Conservation (phyloP, 108 stramenopile genomes). For the Skeletonema menzelii region DNA sequence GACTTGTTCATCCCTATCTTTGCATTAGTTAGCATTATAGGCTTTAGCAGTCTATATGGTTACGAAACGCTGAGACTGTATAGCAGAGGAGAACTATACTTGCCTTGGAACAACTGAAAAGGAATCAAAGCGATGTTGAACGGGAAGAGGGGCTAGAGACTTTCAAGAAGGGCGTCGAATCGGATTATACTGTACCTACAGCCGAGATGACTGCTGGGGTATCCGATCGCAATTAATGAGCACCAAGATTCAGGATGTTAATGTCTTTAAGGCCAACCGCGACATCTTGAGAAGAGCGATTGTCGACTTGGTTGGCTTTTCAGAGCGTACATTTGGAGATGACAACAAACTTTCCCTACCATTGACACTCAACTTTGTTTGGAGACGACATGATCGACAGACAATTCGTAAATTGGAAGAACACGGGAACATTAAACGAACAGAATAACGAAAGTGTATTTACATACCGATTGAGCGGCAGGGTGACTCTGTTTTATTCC, state of each 20-base stretch:
- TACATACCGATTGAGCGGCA: too few relatives aligned
- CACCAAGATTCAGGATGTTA: background rate
- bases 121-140: too few relatives aligned
- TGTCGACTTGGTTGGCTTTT: background rate
- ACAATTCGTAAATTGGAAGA: background rate
- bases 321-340: background rate
- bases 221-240: background rate
- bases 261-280: background rate
- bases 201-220: too few relatives aligned
- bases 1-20: constrained; percentile 77
- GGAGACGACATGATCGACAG: background rate
- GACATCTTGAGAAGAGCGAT: background rate
- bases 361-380: background rate
- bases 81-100: constrained; percentile 64
- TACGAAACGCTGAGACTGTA: constrained; percentile 78
- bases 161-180: too few relatives aligned
- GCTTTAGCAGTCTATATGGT: constrained; percentile 66
- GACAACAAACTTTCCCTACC: background rate
- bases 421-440: background rate
- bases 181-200: too few relatives aligned
- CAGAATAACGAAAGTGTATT: background rate
- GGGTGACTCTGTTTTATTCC: too few relatives aligned
- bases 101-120: constrained; percentile 57
- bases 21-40: constrained; percentile 55
- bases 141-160: too few relatives aligned